Base-by-base conservation (phyloP, 768 basidiomycete species). In the Termitomyces sp. region DNA sequence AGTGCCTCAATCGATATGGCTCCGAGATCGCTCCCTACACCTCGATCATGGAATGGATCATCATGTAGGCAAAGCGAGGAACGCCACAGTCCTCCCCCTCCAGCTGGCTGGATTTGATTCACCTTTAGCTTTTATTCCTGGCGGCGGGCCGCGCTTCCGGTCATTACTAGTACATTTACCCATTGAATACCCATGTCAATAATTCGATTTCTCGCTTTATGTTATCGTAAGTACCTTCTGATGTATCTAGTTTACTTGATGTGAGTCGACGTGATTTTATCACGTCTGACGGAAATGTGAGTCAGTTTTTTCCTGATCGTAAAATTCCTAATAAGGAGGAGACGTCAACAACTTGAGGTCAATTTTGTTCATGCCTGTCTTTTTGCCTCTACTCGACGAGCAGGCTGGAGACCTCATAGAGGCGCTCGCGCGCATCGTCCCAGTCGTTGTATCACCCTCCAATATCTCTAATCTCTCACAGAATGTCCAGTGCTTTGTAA, bases 401-500 rank as follows among this genome's bases (percentile, higher is more conserved):
- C 66, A 71, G 21, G 72, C 74, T 47, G 75, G 76, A 46, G 69
- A 74, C 7, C 77, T 93, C 17, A 71, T 89, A 55, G 63, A 74
- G 21, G 81, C 87, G 4, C 80, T 94, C 56, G 73, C 80, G 52
- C 85, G 93, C 19, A 83, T 97, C 46, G 89, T 88, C 0, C 92
- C 95, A 9, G 67, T 96, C 55, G 77, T 97, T 46, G 68, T 87
- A 51, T 78, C 73, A 59, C 66, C 67, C 8, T 72, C 68, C 44
- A 63, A 63, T 47, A 71, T 69, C 38, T 67, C 65, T 53, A 63
- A 61, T 48, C 62, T 68, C 34, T 61, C 70, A 59, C 62, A 65
- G 68, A 69, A 69, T 69, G 72, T 71, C 42, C 71, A 74, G 59
- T 75, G 71, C 27, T 85, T 82, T 61, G 67, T 90, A 29, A 76